Evolutionary conservation across 352 stramenopile species (phyloP), one percentile per base, ranked within the genome.

Genomic region (Phytophthora pistaciae): DNA sequence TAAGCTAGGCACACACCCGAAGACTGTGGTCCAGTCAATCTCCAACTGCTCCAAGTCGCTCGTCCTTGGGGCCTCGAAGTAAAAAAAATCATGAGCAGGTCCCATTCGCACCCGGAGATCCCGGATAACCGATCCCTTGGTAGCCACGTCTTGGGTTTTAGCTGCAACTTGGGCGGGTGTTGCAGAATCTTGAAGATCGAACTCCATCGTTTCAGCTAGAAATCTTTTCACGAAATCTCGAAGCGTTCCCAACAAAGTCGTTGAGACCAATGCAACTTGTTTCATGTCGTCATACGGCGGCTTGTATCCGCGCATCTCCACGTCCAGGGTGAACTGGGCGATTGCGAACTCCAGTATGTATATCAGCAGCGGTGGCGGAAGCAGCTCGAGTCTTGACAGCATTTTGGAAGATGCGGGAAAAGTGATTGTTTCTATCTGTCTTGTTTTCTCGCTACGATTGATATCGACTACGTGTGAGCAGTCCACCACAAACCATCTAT

Each of bases 301-400:
- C 7, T 25, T 16, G 2, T 8, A 29, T 5, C 7, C 3, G n/a
- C 21, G n/a, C 9, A 27, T 25, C 16, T 20, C 42, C 9, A 64
- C 20, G 5, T 55, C 27, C 33, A 13, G 44, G 5, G 18, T 7
- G 7, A 56, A 33, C 16, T 23, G 27, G 16, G 10, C 2, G 3
- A 64, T 16, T 18, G 57, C 27, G 14, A 64, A 64, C 42, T 64
- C 27, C 21, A 56, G 23, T 6, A 56, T 11, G 31, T 44, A n/a
- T 3, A 9, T 4, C 29, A 65, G 23, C 16, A 49, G 3, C 20
- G 56, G 56, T 5, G 56, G 4, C 14, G 56, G 56, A 5, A 61
- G 56, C 3, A 38, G 31, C 56, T n/a, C n/a, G 16, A 50, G 42
- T 20, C 16, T 50, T 11, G 42, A n/a, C 42, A 16, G 16, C 42